These are phyloP conservation scores for Knoxdaviesia capensis DNA, from an alignment of 2,329 filamentous ascomycete genomes.

Conservation along the genomic window DNA sequence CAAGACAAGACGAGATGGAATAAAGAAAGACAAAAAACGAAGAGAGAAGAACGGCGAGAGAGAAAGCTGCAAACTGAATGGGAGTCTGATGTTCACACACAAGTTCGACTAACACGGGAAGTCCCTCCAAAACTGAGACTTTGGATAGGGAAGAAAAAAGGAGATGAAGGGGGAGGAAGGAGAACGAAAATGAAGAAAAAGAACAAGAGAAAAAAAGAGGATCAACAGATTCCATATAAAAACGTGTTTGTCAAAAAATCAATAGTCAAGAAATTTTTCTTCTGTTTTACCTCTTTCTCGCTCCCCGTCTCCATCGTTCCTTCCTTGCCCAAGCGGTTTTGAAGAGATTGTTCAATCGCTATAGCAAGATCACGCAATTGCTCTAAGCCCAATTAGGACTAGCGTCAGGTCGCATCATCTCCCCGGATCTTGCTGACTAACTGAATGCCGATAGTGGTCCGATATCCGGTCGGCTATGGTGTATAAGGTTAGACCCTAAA, in stretches of 20 bases:
- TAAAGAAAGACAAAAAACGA: not conserved
- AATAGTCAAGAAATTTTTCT: not conserved
- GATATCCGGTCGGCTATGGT: too few relatives aligned
- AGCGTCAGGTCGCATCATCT: too few relatives aligned
- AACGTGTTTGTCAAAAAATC: not conserved
- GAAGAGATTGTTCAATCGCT: too few relatives aligned
- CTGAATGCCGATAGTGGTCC: too few relatives aligned
- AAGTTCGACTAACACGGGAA: too few relatives aligned
- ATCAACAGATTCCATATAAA: not conserved
- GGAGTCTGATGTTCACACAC: too few relatives aligned
- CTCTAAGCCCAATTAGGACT: too few relatives aligned
- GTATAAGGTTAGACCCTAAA: too few relatives aligned
- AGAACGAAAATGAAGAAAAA: not conserved
- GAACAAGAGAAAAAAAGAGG: not conserved
- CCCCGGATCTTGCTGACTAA: too few relatives aligned
- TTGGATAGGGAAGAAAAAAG: not conserved
- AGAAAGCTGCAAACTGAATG: not conserved
- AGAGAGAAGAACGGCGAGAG: not conserved
- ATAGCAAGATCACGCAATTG: too few relatives aligned
- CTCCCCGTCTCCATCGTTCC: not conserved
- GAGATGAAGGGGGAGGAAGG: not conserved
- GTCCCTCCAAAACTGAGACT: not conserved
- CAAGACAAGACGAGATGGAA: not conserved
- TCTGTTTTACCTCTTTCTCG: not conserved
- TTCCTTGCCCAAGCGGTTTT: not conserved